Evolutionary conservation across 257 asterid genomes (phyloP).

Genomic region (Verbena officinalis): DNA sequence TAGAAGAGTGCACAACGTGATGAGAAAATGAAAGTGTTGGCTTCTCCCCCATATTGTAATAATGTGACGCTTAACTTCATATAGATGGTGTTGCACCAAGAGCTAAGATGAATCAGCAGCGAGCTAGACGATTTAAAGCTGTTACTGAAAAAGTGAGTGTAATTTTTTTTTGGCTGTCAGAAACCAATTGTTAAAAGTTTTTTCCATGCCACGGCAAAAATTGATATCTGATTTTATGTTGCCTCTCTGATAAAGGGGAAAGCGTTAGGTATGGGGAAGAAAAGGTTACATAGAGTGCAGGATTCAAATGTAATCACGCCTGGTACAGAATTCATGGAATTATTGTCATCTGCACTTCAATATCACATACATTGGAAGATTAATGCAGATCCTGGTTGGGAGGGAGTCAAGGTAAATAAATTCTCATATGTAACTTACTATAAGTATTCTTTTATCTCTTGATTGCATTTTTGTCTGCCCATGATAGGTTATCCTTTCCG

Average conservation of each 20-base stretch:
- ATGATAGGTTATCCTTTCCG: conserved; percentile 72
- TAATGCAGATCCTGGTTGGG: conserved; percentile 63
- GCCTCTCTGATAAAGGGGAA: conserved; percentile 34
- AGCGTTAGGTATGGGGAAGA: not conserved
- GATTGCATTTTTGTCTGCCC: conserved; percentile 19
- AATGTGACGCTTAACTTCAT: not conserved
- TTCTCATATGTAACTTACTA: conserved; percentile 16
- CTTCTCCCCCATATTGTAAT: not conserved
- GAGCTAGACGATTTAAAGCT: conserved; percentile 63
- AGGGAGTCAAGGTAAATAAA: conserved; percentile 52
- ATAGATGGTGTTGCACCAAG: conserved; percentile 75
- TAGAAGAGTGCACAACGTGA: not conserved
- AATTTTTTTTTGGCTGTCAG: conserved; percentile 14
- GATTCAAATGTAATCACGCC: conserved; percentile 76
- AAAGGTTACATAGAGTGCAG: conserved; percentile 21
- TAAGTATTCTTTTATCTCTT: conserved; percentile 5
- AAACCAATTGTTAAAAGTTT: not conserved
- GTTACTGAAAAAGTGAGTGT: conserved; percentile 53
- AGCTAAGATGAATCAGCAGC: conserved; percentile 74
- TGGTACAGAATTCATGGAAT: conserved; percentile 73
- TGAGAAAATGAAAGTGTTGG: conserved; percentile 1
- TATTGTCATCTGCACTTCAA: conserved; percentile 54
- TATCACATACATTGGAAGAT: conserved; percentile 54
- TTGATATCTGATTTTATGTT: conserved; percentile 35
- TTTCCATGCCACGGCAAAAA: not conserved